These are phyloP conservation scores for Euphorbia lathyris DNA, from an alignment of 345 rosid species.

Conservation along the genomic window DNA sequence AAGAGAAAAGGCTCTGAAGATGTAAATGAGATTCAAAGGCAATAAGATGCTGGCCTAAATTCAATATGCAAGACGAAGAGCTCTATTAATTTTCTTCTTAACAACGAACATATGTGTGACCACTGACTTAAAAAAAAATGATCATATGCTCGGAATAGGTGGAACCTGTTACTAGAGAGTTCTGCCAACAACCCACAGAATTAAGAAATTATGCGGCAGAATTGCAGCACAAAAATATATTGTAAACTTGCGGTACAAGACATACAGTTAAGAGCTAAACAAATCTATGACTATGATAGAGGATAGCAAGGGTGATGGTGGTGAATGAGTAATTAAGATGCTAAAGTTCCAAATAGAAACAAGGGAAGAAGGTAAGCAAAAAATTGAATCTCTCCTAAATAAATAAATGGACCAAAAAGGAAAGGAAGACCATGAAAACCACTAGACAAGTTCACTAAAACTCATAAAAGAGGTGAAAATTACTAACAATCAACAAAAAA, in stretches of 20 bases:
- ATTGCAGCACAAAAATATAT: background rate
- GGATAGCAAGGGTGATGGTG: background rate
- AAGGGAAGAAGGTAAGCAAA: slow-evolving; percentile 1
- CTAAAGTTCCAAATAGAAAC: background rate
- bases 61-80: background rate
- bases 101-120: background rate
- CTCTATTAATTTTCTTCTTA: background rate
- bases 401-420: background rate
- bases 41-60: background rate
- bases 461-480: background rate
- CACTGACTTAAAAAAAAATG: background rate
- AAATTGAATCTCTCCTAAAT: background rate
- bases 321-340: background rate
- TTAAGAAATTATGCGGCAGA: background rate
- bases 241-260: background rate
- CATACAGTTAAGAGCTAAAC: background rate
- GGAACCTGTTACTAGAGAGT: background rate
- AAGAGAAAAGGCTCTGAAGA: background rate
- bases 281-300: background rate
- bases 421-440: background rate
- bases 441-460: background rate
- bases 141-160: background rate
- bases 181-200: background rate
- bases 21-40: background rate
- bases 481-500: background rate